Conservation (phyloP, 2,329 filamentous ascomycete genomes). For the Sporothrix dimorphospora region DNA sequence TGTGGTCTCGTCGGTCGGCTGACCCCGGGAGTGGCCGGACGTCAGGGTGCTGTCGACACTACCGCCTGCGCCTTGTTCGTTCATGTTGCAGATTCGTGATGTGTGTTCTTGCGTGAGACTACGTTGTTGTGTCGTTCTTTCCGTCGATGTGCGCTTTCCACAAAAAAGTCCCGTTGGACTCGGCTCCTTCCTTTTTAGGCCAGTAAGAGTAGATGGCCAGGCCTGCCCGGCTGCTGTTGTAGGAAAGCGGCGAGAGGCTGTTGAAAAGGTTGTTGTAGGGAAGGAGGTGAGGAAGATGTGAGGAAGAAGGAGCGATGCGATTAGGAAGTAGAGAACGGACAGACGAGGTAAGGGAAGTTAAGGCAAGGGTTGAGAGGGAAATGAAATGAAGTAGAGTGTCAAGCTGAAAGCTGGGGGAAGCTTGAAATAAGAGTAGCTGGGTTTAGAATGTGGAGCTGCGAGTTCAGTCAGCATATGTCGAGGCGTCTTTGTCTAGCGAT, state of each 20-base stretch:
- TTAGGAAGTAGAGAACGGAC: background rate
- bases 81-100: slow-evolving; percentile 41
- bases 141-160: background rate
- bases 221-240: slow-evolving; percentile 2
- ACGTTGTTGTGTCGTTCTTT: background rate
- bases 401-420: slow-evolving; percentile 18
- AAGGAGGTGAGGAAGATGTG: background rate
- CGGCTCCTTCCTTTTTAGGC: slow-evolving; percentile 10
- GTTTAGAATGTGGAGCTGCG: slow-evolving; percentile 8
- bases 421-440: slow-evolving; percentile 15
- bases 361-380: slow-evolving; percentile 17
- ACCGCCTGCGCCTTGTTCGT: slow-evolving; percentile 53
- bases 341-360: background rate
- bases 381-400: slow-evolving; percentile 7
- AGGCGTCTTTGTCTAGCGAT: slow-evolving; percentile 18
- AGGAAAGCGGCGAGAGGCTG: background rate
- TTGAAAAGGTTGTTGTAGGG: background rate
- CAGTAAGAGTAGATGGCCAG: slow-evolving; percentile 1
- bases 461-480: slow-evolving; percentile 15
- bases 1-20: slow-evolving; percentile 49
- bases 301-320: background rate
- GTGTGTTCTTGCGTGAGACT: background rate
- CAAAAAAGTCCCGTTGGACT: background rate
- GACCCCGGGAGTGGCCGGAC: slow-evolving; percentile 48
- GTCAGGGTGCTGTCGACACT: slow-evolving; percentile 45